Evolutionary conservation across 2,329 filamentous ascomycete genomes (phyloP).

Genomic region (Penicillium sp.): DNA sequence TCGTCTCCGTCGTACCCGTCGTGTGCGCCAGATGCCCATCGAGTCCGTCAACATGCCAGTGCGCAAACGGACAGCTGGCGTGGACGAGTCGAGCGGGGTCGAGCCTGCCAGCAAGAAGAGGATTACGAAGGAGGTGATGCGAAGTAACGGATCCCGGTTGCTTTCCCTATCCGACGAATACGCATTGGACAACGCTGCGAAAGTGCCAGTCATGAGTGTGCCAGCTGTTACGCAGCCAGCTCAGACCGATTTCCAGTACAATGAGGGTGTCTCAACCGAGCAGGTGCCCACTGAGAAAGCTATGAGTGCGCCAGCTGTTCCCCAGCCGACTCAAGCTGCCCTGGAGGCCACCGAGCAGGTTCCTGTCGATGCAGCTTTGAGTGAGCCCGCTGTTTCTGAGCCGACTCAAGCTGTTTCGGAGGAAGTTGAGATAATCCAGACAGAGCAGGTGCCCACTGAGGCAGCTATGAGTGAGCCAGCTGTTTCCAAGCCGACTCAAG

Average conservation of each 20-base stretch:
- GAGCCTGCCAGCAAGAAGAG: background rate
- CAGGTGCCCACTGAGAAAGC: background rate
- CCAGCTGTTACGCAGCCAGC: background rate
- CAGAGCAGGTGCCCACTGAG: background rate
- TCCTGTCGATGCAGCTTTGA: background rate
- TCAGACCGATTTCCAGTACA: background rate
- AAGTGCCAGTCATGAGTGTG: background rate
- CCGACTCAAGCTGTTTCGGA: background rate
- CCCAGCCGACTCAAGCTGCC: background rate
- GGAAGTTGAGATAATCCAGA: background rate
- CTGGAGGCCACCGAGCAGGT: background rate
- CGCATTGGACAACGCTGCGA: background rate
- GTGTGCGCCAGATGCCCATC: background rate
- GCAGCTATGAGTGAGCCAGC: background rate
- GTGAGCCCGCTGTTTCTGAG: background rate
- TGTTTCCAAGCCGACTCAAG: background rate
- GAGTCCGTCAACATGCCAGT: background rate
- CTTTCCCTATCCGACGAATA: background rate
- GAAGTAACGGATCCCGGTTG: background rate
- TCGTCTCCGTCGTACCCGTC: background rate
- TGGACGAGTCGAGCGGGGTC: no score
- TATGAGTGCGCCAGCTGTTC: background rate
- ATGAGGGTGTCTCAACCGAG: background rate
- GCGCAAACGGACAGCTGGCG: background rate
- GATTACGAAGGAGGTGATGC: background rate